Conservation (phyloP, 805 yeast species). For the Ogataea parapolymorpha region DNA sequence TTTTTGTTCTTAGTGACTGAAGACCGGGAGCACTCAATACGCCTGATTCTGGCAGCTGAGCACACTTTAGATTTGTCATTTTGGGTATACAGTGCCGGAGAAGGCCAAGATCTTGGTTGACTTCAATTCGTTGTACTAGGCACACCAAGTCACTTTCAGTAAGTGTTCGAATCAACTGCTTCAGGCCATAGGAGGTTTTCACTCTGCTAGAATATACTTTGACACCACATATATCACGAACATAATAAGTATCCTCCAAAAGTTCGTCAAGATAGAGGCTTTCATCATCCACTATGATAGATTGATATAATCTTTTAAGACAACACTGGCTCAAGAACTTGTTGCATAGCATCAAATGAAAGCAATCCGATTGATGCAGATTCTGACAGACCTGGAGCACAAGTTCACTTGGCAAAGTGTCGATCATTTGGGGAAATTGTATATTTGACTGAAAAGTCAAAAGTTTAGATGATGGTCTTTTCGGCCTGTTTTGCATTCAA, state of each 20-base stretch:
- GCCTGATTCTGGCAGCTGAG: not conserved
- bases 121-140: constrained; percentile 2
- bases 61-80: constrained; percentile 2
- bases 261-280: constrained; percentile 24
- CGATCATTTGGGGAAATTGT: constrained; percentile 17
- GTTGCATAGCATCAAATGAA: constrained; percentile 20
- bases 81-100: not conserved
- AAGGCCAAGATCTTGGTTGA: not conserved
- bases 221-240: constrained; percentile 11
- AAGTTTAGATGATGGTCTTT: constrained; percentile 1
- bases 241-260: constrained; percentile 14
- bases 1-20: not conserved
- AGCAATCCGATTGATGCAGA: constrained; percentile 26
- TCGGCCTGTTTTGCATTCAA: not conserved
- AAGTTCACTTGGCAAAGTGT: constrained; percentile 26
- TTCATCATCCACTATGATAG: constrained; percentile 25
- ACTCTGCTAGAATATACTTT: constrained; percentile 19
- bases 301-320: constrained; percentile 20
- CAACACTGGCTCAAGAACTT: constrained; percentile 12
- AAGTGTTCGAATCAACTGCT: constrained; percentile 20
- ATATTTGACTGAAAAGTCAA: too few relatives aligned
- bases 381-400: constrained; percentile 15
- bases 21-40: not conserved
- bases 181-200: constrained; percentile 23
- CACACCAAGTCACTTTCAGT: not conserved